Percentiles rank a stretch among this genome's conserved stretches.
Conservation (phyloP, 352 stramenopile genomes). For the Pythium apleroticum region DNA sequence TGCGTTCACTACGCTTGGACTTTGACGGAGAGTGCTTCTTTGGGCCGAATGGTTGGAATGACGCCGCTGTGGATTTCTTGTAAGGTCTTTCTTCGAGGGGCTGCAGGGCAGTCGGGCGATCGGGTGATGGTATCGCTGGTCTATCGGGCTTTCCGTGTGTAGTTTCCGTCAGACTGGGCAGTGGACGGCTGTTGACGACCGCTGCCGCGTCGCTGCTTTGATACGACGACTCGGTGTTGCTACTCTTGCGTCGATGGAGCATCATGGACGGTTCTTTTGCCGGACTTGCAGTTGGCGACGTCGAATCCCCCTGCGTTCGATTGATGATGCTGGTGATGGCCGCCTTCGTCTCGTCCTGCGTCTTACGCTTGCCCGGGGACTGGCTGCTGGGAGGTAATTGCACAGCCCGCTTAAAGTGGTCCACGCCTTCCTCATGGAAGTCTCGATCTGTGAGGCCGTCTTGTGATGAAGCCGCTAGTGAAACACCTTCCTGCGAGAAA, state of each 20-base stretch:
- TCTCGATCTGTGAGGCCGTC: not conserved
- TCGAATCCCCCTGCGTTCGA: slow-evolving; percentile 1
- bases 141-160: not conserved
- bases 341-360: slow-evolving; percentile 19
- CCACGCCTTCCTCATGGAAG: not conserved
- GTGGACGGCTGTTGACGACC: not conserved
- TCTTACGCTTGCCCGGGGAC: not conserved
- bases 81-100: not conserved
- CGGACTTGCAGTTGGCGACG: slow-evolving; percentile 7
- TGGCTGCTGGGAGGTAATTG: not conserved
- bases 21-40: slow-evolving; percentile 4
- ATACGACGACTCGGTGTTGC: not conserved
- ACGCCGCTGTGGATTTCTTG: not conserved
- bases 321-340: slow-evolving; percentile 20
- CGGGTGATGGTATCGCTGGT: not conserved
- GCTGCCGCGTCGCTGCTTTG: not conserved
- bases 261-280: slow-evolving; percentile 23
- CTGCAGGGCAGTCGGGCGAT: not conserved
- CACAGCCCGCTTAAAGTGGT: not conserved
- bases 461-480: not conserved
- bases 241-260: slow-evolving; percentile 24
- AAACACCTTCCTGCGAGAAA: not conserved
- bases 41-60: not conserved
- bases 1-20: not conserved
- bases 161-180: not conserved